Base-by-base conservation (phyloP, 2,329 filamentous ascomycete genomes). In the Colletotrichum eremochloae region DNA sequence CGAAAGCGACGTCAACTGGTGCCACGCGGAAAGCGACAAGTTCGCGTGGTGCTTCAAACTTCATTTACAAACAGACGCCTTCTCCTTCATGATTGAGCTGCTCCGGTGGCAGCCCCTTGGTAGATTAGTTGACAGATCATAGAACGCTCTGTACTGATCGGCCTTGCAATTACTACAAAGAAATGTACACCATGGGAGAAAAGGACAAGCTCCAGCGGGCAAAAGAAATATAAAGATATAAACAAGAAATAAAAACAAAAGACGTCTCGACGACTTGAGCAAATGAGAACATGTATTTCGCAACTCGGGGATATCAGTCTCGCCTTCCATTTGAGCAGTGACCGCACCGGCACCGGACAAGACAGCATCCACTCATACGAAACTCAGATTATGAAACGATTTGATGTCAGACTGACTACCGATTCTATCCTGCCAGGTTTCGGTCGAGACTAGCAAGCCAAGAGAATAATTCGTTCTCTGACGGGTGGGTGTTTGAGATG, bases 31-130 rank as follows among this genome's bases (percentile, higher is more conserved):
- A 67, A 78, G 80, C 20, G 80, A 83, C 0, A 85, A 85, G 3
- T 90, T 89, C 76, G 75, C 86, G 11, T 91, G 89, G 89, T 89
- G 86, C 75, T 81, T 85, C 75, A 84, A 84, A 66, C 80, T 82
- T 18, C 85, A 89, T 75, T 89, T 90, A 76, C 87, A 89, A 75
- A 78, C 86, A 53, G 88, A 89, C 64, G 80, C 89, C 24, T 87
- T 90, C 71, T 81, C 86, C 42, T 89, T 88, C 76, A 82, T 89
- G 77, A 85, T 86, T 0, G 86, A 86, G 7, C 86, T 89, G 75
- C 82, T 91, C 15, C 85, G 83, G 73, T 82, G 84, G 44, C 85
- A 86, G 44, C 64, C 67, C 1, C 81, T 81, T 2, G 88, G 88
- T 5, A 78, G 77, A 6, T 79, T 90, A 7, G 85, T 88, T 8